These are phyloP conservation scores for Pugionium cornutum DNA, from an alignment of 345 rosid genomes.

Conservation along the genomic window DNA sequence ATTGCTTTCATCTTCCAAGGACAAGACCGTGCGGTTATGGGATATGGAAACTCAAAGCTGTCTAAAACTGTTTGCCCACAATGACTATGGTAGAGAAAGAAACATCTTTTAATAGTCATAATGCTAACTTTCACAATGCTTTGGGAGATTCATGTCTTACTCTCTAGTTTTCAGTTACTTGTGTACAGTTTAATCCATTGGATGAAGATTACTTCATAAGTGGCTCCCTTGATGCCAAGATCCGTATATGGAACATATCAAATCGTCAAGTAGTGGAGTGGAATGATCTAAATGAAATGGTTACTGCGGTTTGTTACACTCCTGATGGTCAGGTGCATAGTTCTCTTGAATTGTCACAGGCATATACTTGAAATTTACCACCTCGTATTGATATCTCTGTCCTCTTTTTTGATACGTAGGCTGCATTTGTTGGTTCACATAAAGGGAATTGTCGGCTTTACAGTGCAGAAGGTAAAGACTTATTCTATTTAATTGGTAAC, in stretches of 20 bases:
- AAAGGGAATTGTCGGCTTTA: conserved; percentile 77
- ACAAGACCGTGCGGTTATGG: conserved; percentile 95
- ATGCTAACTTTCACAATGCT: neutral
- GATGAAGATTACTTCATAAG: conserved; percentile 89
- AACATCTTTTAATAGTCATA: neutral
- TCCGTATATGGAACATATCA: conserved; percentile 84
- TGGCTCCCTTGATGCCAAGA: conserved; percentile 93
- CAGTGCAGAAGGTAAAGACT: conserved; percentile 53
- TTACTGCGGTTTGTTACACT: conserved; percentile 84
- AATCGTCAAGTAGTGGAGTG: conserved; percentile 73
- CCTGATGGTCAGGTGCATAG: conserved; percentile 90
- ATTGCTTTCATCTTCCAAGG: conserved; percentile 94
- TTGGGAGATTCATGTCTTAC: conserved; percentile 5
- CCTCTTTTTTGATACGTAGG: conserved; percentile 40
- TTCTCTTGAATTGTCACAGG: neutral
- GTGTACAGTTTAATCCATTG: conserved; percentile 91
- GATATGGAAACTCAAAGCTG: conserved; percentile 80
- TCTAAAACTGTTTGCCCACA: conserved; percentile 83
- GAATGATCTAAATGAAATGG: conserved; percentile 93
- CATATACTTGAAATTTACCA: neutral
- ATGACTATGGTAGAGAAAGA: conserved; percentile 73
- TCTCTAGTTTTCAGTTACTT: conserved; percentile 62
- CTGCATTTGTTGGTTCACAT: conserved; percentile 84
- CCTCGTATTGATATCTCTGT: conserved; percentile 15
- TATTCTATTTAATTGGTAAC: conserved; percentile 5